Evolutionary conservation across 495 filamentous ascomycete species (phyloP).

Genomic region (Neurospora sp.): DNA sequence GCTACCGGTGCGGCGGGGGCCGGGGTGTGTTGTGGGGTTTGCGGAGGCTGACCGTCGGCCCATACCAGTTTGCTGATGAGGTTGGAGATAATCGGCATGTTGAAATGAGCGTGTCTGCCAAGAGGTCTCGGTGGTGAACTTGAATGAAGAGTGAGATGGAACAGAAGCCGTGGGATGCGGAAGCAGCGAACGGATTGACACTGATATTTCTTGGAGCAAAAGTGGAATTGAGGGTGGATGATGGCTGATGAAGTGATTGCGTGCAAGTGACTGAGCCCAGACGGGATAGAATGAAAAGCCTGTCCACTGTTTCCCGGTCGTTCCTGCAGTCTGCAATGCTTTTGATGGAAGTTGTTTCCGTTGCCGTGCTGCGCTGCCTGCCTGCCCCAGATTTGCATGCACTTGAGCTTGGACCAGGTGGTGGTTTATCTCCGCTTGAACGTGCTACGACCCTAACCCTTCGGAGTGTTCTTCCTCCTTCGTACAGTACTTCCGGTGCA

Average conservation of each 20-base stretch:
- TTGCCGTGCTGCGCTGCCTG: background rate
- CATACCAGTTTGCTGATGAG: conserved; percentile 3
- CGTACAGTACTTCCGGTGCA: background rate
- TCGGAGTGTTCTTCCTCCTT: background rate
- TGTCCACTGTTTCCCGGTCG: background rate
- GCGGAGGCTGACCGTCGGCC: background rate
- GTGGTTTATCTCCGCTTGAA: background rate
- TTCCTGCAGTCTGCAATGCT: background rate
- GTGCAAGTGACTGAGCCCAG: background rate
- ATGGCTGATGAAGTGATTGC: background rate
- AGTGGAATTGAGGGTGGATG: background rate
- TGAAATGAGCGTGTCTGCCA: background rate
- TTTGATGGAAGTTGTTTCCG: background rate
- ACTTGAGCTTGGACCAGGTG: background rate
- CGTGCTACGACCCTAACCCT: background rate
- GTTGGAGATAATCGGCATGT: conserved; percentile 4
- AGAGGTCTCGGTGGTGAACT: background rate
- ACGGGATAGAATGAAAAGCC: background rate
- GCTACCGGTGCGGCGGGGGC: background rate
- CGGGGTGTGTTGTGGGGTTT: background rate
- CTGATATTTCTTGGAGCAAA: background rate
- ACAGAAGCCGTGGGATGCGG: background rate
- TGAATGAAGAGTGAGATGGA: background rate
- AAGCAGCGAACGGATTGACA: background rate
- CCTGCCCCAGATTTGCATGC: background rate